phyloP scores from a whole-genome alignment of 495 filamentous ascomycete species.

The Melanomma pulvis-pyrius region DNA sequence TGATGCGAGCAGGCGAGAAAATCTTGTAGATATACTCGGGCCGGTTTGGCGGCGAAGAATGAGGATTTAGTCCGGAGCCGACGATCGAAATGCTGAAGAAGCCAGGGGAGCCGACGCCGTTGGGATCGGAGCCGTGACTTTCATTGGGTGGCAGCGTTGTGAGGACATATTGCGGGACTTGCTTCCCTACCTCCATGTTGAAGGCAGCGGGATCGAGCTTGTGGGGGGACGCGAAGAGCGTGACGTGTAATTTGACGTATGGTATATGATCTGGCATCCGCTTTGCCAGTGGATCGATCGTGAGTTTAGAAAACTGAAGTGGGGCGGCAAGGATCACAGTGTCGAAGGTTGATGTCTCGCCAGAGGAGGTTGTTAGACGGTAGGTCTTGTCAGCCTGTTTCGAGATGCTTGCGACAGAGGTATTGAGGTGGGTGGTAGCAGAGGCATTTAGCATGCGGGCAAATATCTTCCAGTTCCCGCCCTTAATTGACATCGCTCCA shows the following conservation, averaged over 20 bases:
- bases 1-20: slow-evolving; percentile 76
- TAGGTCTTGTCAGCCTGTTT: slow-evolving; percentile 55
- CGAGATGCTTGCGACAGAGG: slow-evolving; percentile 63
- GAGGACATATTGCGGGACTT: slow-evolving; percentile 71
- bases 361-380: slow-evolving; percentile 51
- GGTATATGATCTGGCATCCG: slow-evolving; percentile 68
- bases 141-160: slow-evolving; percentile 75
- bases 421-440: slow-evolving; percentile 67
- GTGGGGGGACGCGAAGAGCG: slow-evolving; percentile 78
- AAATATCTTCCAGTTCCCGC: slow-evolving; percentile 97
- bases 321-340: slow-evolving; percentile 78
- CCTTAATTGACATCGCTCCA: slow-evolving; percentile 74
- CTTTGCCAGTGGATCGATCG: slow-evolving; percentile 54
- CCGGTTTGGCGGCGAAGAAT: slow-evolving; percentile 46
- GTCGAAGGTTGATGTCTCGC: slow-evolving; percentile 59
- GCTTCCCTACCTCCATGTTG: slow-evolving; percentile 54
- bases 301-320: slow-evolving; percentile 74
- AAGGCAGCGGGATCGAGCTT: slow-evolving; percentile 71
- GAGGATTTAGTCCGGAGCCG: slow-evolving; percentile 61
- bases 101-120: slow-evolving; percentile 66
- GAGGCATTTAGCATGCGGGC: slow-evolving; percentile 71
- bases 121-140: slow-evolving; percentile 52
- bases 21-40: slow-evolving; percentile 92
- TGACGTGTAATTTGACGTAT: slow-evolving; percentile 84
- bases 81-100: slow-evolving; percentile 91